Percentiles rank a stretch among this genome's conserved stretches.
Conservation (phyloP, 352 stramenopile species). For the Bremia lactucae region DNA sequence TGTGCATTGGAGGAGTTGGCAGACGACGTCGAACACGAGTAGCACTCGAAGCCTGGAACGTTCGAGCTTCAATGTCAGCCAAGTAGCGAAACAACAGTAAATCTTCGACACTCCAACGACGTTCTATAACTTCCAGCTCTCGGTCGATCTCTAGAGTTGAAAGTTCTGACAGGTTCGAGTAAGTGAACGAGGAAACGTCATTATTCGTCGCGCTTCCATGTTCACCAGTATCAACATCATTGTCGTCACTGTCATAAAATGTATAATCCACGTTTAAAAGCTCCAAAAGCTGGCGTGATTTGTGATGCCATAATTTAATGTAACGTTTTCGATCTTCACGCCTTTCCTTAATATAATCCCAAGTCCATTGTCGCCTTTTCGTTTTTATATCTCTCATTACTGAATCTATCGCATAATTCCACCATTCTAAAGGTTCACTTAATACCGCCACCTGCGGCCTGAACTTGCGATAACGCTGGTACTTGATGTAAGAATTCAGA, state of each 20-base stretch:
- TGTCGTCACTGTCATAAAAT: constrained; percentile 48
- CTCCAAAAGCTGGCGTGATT: constrained; percentile 19
- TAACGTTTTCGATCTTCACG: constrained; percentile 70
- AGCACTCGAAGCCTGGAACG: constrained; percentile 14
- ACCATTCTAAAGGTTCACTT: constrained; percentile 59
- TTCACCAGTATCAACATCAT: constrained; percentile 29
- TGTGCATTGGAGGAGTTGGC: constrained; percentile 35
- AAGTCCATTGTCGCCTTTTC: constrained; percentile 70
- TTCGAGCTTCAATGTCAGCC: constrained; percentile 42
- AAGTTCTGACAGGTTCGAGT: constrained; percentile 6
- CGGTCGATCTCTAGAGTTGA: constrained; percentile 21
- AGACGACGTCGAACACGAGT: constrained; percentile 14
- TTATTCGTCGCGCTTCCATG: constrained; percentile 13
- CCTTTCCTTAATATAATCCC: constrained; percentile 74
- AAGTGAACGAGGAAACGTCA: constrained; percentile 4
- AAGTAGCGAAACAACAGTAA: constrained; percentile 81
- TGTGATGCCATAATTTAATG: constrained; percentile 50
- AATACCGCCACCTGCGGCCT: constrained; percentile 44
- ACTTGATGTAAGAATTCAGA: constrained; percentile 66
- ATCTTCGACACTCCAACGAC: constrained; percentile 61
- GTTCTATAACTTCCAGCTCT: constrained; percentile 64
- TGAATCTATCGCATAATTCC: constrained; percentile 66
- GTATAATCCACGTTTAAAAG: constrained; percentile 25
- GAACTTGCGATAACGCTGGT: constrained; percentile 60
- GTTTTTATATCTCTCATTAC: constrained; percentile 43